phyloP scores from a whole-genome alignment of 345 rosid genomes.

The Psidium guajava region DNA sequence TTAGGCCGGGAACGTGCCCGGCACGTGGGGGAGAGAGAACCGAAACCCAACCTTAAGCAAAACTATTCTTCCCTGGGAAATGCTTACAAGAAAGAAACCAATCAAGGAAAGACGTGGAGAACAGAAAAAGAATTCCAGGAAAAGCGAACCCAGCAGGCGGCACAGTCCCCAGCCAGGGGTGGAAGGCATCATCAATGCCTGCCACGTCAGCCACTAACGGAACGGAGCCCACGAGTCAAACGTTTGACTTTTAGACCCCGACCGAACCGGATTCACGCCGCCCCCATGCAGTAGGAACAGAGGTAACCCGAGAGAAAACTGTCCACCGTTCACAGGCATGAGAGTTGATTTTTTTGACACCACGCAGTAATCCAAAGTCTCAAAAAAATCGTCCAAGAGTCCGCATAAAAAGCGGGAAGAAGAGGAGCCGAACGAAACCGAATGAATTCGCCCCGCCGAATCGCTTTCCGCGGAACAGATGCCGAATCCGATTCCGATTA shows the following conservation, averaged over 20 bases:
- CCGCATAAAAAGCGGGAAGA: not conserved
- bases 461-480: not conserved
- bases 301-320: not conserved
- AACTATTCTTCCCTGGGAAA: not conserved
- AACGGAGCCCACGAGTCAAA: not conserved
- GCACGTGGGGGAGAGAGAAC: not conserved
- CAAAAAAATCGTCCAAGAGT: no score
- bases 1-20: not conserved
- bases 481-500: not conserved
- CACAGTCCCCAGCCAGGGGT: not conserved
- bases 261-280: not conserved
- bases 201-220: not conserved
- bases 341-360: no score
- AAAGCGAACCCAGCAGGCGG: not conserved
- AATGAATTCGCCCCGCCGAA: not conserved
- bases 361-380: no score
- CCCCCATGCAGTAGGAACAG: not conserved
- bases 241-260: not conserved
- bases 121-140: not conserved
- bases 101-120: not conserved
- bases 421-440: not conserved
- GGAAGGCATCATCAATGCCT: not conserved
- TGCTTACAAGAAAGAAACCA: not conserved
- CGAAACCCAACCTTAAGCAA: not conserved
- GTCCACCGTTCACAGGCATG: not conserved